These are phyloP conservation scores for Agapanthus africanus DNA, from an alignment of 106 monocot genomes.

Conservation along the genomic window DNA sequence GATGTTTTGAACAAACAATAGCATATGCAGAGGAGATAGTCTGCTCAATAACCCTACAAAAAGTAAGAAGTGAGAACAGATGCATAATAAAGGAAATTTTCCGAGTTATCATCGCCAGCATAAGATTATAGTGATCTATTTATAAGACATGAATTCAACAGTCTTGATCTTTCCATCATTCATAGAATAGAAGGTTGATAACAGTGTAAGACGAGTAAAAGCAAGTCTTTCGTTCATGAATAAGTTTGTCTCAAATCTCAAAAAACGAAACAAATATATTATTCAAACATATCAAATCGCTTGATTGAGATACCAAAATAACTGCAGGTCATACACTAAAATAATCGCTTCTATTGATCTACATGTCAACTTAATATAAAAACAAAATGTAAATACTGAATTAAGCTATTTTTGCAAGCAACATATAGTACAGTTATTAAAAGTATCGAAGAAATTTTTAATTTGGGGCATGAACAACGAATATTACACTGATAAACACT, in stretches of 20 bases:
- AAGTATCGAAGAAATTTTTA: background rate
- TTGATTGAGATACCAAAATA: background rate
- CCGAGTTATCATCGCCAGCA: background rate
- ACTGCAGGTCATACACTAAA: background rate
- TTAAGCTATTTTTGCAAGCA: background rate
- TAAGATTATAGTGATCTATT: background rate
- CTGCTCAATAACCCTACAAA: constrained; percentile 58
- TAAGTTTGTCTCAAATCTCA: background rate
- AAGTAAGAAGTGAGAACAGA: constrained; percentile 8
- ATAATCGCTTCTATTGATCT: no score
- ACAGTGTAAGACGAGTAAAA: background rate
- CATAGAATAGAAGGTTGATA: background rate
- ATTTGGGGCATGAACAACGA: background rate
- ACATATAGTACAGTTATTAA: background rate
- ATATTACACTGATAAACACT: background rate
- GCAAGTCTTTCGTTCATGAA: background rate
- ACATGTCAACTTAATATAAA: background rate
- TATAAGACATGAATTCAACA: background rate
- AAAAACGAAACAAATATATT: background rate
- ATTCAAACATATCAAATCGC: background rate
- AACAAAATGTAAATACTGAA: background rate
- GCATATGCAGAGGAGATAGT: constrained; percentile 54
- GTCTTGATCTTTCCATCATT: background rate
- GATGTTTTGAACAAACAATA: constrained; percentile 30
- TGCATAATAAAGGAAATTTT: background rate